These are phyloP conservation scores for Seminavis robusta DNA, from an alignment of 108 stramenopile genomes.

Conservation along the genomic window DNA sequence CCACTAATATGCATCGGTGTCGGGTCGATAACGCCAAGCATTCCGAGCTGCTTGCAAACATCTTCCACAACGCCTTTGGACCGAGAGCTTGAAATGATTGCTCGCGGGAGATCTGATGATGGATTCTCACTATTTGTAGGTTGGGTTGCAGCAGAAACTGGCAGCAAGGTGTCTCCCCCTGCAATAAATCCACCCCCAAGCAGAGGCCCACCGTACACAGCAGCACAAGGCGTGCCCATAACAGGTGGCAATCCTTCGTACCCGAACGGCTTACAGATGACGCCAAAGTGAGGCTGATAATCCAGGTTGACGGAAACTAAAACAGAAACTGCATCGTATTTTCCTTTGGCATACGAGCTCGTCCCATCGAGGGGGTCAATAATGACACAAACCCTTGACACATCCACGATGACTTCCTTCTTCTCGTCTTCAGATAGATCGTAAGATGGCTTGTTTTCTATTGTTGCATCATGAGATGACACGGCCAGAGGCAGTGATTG, in stretches of 20 bases:
- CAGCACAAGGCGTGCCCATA: slow-evolving; percentile 42
- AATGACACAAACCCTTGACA: slow-evolving; percentile 46
- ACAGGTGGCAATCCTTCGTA: slow-evolving; percentile 25
- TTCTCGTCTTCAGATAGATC: background rate
- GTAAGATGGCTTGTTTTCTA: no score
- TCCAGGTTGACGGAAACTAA: slow-evolving; percentile 60
- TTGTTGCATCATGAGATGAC: no score
- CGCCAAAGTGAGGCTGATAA: slow-evolving; percentile 49
- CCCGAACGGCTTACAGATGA: slow-evolving; percentile 67
- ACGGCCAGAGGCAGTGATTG: no score
- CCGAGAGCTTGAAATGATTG: slow-evolving; percentile 49
- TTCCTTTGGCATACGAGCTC: slow-evolving; percentile 62
- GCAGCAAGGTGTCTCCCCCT: slow-evolving; percentile 10
- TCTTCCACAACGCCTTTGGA: slow-evolving; percentile 44
- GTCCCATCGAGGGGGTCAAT: slow-evolving; percentile 90
- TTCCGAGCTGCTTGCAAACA: slow-evolving; percentile 37
- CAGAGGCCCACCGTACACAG: slow-evolving; percentile 52
- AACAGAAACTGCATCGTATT: slow-evolving; percentile 71
- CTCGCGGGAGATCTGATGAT: slow-evolving; percentile 18
- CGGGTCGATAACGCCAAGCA: slow-evolving; percentile 34
- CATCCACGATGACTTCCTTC: slow-evolving; percentile 14
- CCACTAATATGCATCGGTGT: slow-evolving; percentile 40
- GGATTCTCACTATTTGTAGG: background rate
- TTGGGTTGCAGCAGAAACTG: no score
- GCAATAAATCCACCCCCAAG: slow-evolving; percentile 44